Evolutionary conservation across 192 early-diverging fungal species (phyloP).

Genomic region (Spizellomyces sp.): DNA sequence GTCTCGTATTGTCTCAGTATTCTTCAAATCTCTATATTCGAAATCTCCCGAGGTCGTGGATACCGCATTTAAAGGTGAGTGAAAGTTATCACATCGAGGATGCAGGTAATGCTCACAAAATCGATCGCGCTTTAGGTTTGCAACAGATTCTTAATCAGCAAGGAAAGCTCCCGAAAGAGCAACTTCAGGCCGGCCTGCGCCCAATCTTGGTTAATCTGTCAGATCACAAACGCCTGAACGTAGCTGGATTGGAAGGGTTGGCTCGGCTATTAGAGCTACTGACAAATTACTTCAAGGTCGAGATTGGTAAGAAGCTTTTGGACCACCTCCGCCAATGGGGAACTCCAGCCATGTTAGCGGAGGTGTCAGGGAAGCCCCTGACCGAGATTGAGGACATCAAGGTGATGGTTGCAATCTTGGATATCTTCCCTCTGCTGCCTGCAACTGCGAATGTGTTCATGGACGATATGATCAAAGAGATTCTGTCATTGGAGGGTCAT

Average conservation of each 20-base stretch:
- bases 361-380: conserved; percentile 79
- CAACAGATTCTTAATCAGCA: conserved; percentile 77
- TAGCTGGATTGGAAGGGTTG: conserved; percentile 90
- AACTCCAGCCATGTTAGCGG: conserved; percentile 79
- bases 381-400: conserved; percentile 90
- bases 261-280: conserved; percentile 90
- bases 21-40: conserved; percentile 98
- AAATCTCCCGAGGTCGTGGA: conserved; percentile 95
- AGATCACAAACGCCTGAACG: conserved; percentile 91
- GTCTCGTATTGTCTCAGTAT: conserved; percentile 91
- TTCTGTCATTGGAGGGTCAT: conserved; percentile 83
- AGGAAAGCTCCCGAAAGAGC: conserved; percentile 90
- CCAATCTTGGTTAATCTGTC: conserved; percentile 96
- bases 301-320: conserved; percentile 96
- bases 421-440: conserved; percentile 92
- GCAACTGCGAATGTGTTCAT: conserved; percentile 89
- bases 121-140: conserved; percentile 51
- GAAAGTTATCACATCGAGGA: conserved; percentile 1
- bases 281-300: conserved; percentile 98
- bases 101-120: not conserved
- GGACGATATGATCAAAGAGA: conserved; percentile 85
- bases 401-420: conserved; percentile 91
- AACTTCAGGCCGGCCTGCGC: conserved; percentile 92
- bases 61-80: conserved; percentile 78
- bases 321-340: conserved; percentile 96